phyloP scores from a whole-genome alignment of 2,329 filamentous ascomycete species.

The Pseudopithomyces chartarum region DNA sequence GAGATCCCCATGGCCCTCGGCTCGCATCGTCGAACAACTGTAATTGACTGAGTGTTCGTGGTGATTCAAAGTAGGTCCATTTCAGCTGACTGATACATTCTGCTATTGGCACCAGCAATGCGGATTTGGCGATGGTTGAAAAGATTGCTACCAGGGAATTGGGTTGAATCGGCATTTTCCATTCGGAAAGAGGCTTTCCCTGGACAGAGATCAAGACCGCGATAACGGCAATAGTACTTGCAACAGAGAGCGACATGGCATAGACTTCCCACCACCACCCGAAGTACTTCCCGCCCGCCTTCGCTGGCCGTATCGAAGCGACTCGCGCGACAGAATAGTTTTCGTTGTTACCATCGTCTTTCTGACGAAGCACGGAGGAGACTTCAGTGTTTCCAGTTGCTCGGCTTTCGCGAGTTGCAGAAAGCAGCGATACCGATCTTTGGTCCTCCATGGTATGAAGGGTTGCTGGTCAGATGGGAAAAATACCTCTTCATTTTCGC shows the following conservation, averaged over 20 bases:
- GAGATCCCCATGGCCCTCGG: conserved; percentile 32
- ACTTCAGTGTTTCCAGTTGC: too few relatives aligned
- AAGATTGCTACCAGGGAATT: conserved; percentile 26
- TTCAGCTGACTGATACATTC: conserved; percentile 35
- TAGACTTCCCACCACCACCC: conserved; percentile 9
- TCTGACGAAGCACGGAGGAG: too few relatives aligned
- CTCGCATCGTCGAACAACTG: conserved; percentile 32
- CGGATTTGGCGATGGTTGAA: conserved; percentile 29
- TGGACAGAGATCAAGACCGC: conserved; percentile 7
- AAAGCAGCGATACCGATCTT: too few relatives aligned
- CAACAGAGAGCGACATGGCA: background rate
- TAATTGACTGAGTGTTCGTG: conserved; percentile 22
- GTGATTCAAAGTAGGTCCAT: conserved; percentile 26
- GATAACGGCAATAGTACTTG: background rate
- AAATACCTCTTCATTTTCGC: too few relatives aligned
- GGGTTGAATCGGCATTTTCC: conserved; percentile 13
- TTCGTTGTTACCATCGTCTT: too few relatives aligned
- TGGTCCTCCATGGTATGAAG: too few relatives aligned
- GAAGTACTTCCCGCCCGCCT: background rate
- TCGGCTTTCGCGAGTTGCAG: too few relatives aligned
- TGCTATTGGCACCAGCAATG: conserved; percentile 26
- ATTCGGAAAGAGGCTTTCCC: conserved; percentile 6
- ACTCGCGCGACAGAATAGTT: too few relatives aligned
- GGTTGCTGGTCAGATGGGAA: too few relatives aligned
- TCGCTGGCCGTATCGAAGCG: too few relatives aligned